Percentiles rank a stretch among this genome's conserved stretches.
These are phyloP conservation scores for Mucor indicus DNA, from an alignment of 371 early-diverging fungal genomes.

Conservation along the genomic window DNA sequence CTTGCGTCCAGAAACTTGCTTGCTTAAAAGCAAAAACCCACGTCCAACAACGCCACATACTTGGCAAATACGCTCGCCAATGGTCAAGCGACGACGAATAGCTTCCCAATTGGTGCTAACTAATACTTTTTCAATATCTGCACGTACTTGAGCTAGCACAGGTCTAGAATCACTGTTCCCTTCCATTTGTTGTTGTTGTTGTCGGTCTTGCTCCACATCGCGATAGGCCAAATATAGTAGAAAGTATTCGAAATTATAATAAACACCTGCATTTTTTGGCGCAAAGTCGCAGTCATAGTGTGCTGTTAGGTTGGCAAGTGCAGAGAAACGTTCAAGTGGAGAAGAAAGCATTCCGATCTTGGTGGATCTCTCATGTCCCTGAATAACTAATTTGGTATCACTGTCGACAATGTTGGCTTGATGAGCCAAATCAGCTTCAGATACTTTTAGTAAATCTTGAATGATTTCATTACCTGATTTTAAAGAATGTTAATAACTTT, in stretches of 20 bases:
- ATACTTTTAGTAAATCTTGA: conserved; percentile 40
- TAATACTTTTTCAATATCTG: conserved; percentile 46
- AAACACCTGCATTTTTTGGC: conserved; percentile 50
- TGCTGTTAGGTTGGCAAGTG: conserved; percentile 46
- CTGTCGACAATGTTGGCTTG: conserved; percentile 44
- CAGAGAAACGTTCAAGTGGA: conserved; percentile 42
- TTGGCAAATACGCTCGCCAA: conserved; percentile 49
- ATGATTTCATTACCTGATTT: conserved; percentile 37
- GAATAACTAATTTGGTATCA: conserved; percentile 40
- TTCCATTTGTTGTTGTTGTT: conserved; percentile 26
- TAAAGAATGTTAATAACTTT: too few species aligned
- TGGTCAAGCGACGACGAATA: conserved; percentile 47
- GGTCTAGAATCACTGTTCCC: conserved; percentile 33
- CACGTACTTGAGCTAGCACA: conserved; percentile 38
- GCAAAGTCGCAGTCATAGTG: conserved; percentile 52
- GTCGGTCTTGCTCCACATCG: conserved; percentile 36
- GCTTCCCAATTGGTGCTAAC: conserved; percentile 54
- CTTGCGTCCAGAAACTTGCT: conserved; percentile 50
- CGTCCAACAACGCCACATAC: conserved; percentile 39
- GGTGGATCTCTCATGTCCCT: conserved; percentile 36
- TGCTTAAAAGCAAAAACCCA: conserved; percentile 43
- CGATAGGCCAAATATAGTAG: conserved; percentile 45
- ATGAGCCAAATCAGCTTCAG: conserved; percentile 42
- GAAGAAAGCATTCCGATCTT: conserved; percentile 29
- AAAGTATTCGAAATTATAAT: conserved; percentile 49